These are phyloP conservation scores for Epichloe typhina DNA, from an alignment of 2,329 filamentous ascomycete genomes.

Conservation along the genomic window DNA sequence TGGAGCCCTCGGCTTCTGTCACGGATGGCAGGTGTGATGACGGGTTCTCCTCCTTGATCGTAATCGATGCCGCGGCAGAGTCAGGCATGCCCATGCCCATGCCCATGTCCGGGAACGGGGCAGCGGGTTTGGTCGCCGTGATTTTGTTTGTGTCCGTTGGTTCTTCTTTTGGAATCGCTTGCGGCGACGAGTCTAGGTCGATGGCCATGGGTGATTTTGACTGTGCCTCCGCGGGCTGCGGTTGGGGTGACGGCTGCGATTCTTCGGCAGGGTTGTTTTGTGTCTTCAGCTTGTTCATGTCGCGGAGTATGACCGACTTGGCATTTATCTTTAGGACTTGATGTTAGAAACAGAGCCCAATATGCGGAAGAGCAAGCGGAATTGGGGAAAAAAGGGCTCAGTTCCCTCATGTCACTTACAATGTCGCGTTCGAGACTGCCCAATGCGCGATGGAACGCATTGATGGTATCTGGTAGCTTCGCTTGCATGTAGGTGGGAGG, in stretches of 20 bases:
- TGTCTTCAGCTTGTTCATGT: constrained; percentile 30
- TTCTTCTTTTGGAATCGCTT: constrained; percentile 15
- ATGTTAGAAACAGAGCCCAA: neutral
- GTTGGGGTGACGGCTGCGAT: constrained; percentile 3
- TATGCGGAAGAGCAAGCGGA: neutral
- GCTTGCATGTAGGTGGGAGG: constrained; percentile 21
- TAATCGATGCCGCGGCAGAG: constrained; percentile 7
- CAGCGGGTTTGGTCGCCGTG: constrained; percentile 24
- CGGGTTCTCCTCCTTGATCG: constrained; percentile 12
- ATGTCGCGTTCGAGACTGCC: constrained; percentile 46
- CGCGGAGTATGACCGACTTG: constrained; percentile 42
- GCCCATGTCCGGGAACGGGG: constrained; percentile 45
- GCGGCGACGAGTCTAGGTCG: constrained; percentile 23
- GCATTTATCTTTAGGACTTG: constrained; percentile 23
- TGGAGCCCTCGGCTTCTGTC: neutral
- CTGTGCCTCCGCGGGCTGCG: constrained; percentile 21
- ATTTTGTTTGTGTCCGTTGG: constrained; percentile 19
- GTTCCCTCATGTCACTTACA: constrained; percentile 22
- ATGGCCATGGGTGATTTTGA: constrained; percentile 23
- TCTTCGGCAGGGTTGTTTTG: constrained; percentile 13
- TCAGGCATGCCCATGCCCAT: constrained; percentile 26
- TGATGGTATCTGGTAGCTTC: constrained; percentile 34
- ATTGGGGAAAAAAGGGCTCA: neutral
- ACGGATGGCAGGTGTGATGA: neutral
- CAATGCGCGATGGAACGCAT: constrained; percentile 37